These are phyloP conservation scores for Aspergillus pseudoviridinutans DNA, from an alignment of 2,329 filamentous ascomycete species.

Conservation along the genomic window DNA sequence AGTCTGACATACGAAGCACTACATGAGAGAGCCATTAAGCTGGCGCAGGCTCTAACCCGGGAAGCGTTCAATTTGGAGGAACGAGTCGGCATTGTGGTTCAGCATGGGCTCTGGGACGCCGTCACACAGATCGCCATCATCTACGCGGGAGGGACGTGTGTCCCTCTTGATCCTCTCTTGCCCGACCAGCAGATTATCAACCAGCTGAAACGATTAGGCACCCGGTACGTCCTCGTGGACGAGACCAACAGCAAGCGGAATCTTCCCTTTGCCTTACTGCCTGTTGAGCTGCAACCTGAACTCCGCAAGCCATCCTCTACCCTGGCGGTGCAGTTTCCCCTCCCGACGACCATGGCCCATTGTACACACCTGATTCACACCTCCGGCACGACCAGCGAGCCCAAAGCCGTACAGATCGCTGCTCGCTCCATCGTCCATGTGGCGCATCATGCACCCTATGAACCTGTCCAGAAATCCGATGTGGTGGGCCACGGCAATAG, in stretches of 20 bases:
- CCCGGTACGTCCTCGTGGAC: slow-evolving; percentile 9
- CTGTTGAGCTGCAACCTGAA: too few species aligned
- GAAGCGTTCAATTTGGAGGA: slow-evolving; percentile 2
- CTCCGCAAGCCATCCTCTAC: too few species aligned
- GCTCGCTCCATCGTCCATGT: slow-evolving; percentile 18
- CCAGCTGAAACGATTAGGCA: slow-evolving; percentile 8
- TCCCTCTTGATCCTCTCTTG: slow-evolving; percentile 17
- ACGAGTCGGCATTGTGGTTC: slow-evolving; percentile 17
- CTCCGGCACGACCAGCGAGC: slow-evolving; percentile 19
- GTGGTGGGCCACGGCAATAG: slow-evolving; percentile 18
- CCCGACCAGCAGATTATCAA: slow-evolving; percentile 16
- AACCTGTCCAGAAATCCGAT: slow-evolving; percentile 10
- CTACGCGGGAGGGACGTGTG: slow-evolving; percentile 19
- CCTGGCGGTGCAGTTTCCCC: too few species aligned
- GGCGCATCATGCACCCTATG: slow-evolving; percentile 14
- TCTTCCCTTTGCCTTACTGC: too few species aligned
- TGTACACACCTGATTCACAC: slow-evolving; percentile 18
- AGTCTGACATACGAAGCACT: too few species aligned
- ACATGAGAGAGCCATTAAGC: too few species aligned
- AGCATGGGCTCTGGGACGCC: slow-evolving; percentile 14
- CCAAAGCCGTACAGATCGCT: slow-evolving; percentile 22
- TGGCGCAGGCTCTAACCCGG: background rate
- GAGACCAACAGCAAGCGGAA: slow-evolving; percentile 5
- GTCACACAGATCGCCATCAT: slow-evolving; percentile 22
- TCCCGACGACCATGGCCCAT: too few species aligned